Evolutionary conservation across 2,329 filamentous ascomycete genomes (phyloP).

Genomic region (Trichoderma koningiopsis): DNA sequence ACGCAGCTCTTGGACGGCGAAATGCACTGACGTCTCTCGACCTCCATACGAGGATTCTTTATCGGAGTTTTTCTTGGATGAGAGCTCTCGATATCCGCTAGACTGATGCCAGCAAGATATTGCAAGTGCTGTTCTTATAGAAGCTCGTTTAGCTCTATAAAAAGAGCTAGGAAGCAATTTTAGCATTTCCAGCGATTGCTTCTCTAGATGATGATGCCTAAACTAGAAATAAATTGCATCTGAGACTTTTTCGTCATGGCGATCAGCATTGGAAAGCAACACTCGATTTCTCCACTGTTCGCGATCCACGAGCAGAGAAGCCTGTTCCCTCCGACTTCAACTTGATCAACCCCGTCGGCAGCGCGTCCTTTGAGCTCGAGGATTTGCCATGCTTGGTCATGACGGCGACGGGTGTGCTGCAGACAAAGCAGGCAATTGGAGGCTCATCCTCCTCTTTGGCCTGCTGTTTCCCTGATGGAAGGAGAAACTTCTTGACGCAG

Average conservation of each 20-base stretch:
- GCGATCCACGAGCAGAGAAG: conserved; percentile 85
- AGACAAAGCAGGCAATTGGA: conserved; percentile 72
- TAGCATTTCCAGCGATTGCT: not conserved
- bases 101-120: not conserved
- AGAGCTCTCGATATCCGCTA: not conserved
- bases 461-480: conserved; percentile 49
- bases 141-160: not conserved
- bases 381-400: conserved; percentile 51
- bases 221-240: not conserved
- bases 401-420: conserved; percentile 76
- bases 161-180: not conserved
- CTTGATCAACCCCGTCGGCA: conserved; percentile 73
- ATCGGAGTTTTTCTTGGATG: not conserved
- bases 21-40: not conserved
- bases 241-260: not conserved
- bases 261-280: conserved; percentile 78
- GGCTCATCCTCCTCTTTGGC: conserved; percentile 52
- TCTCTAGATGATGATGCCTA: not conserved
- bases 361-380: conserved; percentile 52
- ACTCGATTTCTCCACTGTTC: conserved; percentile 75
- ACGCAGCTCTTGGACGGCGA: not conserved
- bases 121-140: not conserved
- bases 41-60: not conserved
- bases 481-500: conserved; percentile 83
- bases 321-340: conserved; percentile 87